Base-by-base conservation (phyloP, 192 early-diverging fungal genomes). In the Lunasporangiospora selenospora region DNA sequence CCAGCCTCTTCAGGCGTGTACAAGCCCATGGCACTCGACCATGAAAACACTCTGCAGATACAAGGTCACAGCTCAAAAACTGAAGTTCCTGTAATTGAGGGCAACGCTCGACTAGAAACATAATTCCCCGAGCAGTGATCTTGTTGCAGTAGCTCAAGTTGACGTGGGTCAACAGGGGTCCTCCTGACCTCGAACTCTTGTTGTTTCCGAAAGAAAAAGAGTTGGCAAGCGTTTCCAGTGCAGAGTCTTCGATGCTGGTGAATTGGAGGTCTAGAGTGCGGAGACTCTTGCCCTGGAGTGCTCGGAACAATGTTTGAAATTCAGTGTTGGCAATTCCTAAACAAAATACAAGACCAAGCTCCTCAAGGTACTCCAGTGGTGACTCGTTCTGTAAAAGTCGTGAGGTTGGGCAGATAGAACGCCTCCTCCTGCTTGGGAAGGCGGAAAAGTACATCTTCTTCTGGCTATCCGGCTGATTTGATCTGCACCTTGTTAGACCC, bases 181-280 rank as follows among this genome's bases (percentile, higher is more conserved):
- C n/a, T n/a, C n/a, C n/a, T n/a, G n/a, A n/a, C n/a, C n/a, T n/a
- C 15, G 46, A 32, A 7, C 6, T 10, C 11, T 21, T 47, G 21
- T 18, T 26, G 11, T 6, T 31, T n/a, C 18, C 36, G 26, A 10
- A 3, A 9, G 46, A 34, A 12, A 67, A 40, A 13, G 50, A 19
- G 2, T 11, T 23, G 5, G 59, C 67, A 1, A 71, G 19, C 6
- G 59, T 32, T 23, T 71, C 67, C 0, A 71, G 43, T 18, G 46
- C 67, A 12, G 67, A 62, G 31, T 71, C 67, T 59, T 71, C 59
- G 15, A 71, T 62, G 49, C 58, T 71, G 26, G 67, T 71, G 53
- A 62, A 71, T 21, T 71, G 67, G 7, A 71, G 67, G 30, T 71
- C 52, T 18, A 71, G 41, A 3, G 67, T 41, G 7, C 52, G 45